phyloP scores from a whole-genome alignment of 176 grass and related monocot species.

The Chloris gayana region DNA sequence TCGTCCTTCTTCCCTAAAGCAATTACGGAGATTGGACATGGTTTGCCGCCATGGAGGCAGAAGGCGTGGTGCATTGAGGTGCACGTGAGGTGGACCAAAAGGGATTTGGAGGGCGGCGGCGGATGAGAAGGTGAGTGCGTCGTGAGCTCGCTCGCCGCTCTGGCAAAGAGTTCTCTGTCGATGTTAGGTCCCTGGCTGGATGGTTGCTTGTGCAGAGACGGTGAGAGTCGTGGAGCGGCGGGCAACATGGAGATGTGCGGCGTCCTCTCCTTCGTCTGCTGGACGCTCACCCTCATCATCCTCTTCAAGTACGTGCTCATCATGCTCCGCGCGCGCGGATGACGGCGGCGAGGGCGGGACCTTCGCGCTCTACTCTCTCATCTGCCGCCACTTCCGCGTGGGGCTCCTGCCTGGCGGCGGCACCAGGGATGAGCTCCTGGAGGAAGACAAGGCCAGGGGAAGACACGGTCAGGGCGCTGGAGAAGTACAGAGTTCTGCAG shows the following conservation, averaged over 20 bases:
- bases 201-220: constrained; percentile 27
- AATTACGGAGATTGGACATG: constrained; percentile 28
- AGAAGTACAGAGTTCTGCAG: constrained; percentile 80
- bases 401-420: constrained; percentile 72
- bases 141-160: neutral
- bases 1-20: constrained; percentile 16
- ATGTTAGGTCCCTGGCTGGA: neutral
- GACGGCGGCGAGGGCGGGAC: constrained; percentile 97
- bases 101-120: constrained; percentile 66
- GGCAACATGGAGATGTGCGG: constrained; percentile 99
- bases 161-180: neutral
- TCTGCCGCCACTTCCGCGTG: constrained; percentile 82
- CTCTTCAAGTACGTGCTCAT: constrained; percentile 96
- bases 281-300: constrained; percentile 91
- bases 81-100: neutral
- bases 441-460: constrained; percentile 30
- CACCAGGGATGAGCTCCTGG: constrained; percentile 64
- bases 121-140: constrained; percentile 46
- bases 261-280: constrained; percentile 98
- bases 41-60: constrained; percentile 29
- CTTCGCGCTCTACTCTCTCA: constrained; percentile 97
- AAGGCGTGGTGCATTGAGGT: constrained; percentile 46
- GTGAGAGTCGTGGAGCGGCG: constrained; percentile 68
- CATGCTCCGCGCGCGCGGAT: constrained; percentile 81
- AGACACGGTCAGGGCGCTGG: constrained; percentile 37